phyloP scores from a whole-genome alignment of 192 early-diverging fungal species.

The Powellomyces hirtus region DNA sequence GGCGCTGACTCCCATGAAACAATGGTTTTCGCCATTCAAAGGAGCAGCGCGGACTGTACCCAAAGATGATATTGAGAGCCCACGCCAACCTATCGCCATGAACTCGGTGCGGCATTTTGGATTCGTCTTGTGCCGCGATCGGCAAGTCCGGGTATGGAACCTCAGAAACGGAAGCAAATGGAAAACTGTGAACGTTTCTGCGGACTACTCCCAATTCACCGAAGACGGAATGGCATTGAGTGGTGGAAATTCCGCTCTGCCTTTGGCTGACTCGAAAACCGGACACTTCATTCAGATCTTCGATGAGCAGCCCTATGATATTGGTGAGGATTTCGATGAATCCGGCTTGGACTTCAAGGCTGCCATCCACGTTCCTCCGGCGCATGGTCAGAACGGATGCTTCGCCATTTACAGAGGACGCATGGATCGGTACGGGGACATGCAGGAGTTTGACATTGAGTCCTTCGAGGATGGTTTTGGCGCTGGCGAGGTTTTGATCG shows the following conservation, averaged over 20 bases:
- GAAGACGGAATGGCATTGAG: neutral
- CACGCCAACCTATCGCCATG: conserved; percentile 28
- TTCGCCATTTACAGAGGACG: conserved; percentile 20
- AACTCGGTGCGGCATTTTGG: conserved; percentile 5
- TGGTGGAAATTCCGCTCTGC: neutral
- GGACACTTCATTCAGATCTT: conserved; percentile 15
- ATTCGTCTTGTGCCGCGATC: conserved; percentile 17
- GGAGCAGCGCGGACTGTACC: neutral
- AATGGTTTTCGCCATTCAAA: conserved; percentile 18
- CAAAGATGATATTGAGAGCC: neutral
- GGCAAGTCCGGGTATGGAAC: conserved; percentile 26
- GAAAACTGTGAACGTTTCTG: conserved; percentile 2
- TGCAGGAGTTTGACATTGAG: conserved; percentile 14
- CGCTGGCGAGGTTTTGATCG: neutral
- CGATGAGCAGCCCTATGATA: conserved; percentile 1
- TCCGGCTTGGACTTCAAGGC: conserved; percentile 2
- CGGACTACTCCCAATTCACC: neutral
- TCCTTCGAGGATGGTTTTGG: neutral
- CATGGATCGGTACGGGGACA: conserved; percentile 9
- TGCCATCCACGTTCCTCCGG: conserved; percentile 8
- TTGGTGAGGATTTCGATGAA: conserved; percentile 6
- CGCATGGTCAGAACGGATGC: neutral
- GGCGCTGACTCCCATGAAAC: conserved; percentile 7
- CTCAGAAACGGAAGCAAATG: conserved; percentile 11
- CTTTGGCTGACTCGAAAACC: neutral